Conservation (phyloP, 306 rosid genomes). For the Quercus agrifolia region DNA sequence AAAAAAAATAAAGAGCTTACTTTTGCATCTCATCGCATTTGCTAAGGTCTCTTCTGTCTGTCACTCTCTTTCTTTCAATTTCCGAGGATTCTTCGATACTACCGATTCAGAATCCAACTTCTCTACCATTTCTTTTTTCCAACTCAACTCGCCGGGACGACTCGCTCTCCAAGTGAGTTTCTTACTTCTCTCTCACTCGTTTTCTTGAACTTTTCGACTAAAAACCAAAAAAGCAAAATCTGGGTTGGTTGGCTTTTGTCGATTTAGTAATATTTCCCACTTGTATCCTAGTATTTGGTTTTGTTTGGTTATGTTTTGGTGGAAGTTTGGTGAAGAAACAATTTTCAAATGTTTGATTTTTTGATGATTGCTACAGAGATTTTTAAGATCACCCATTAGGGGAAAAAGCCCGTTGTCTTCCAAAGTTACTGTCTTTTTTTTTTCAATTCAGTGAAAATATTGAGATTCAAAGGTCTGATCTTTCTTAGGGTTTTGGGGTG, state of each 20-base stretch:
- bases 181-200: neutral
- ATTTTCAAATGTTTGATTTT: conserved; percentile 26
- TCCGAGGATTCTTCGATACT: conserved; percentile 16
- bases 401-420: conserved; percentile 13
- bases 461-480: conserved; percentile 18
- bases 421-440: neutral
- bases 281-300: conserved; percentile 4
- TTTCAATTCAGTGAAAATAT: conserved; percentile 1
- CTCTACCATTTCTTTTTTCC: neutral
- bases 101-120: conserved; percentile 56
- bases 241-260: conserved; percentile 7
- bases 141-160: conserved; percentile 28
- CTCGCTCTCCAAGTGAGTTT: conserved; percentile 40
- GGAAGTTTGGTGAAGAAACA: conserved; percentile 16
- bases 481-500: conserved; percentile 17
- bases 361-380: conserved; percentile 51
- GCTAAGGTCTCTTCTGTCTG: neutral
- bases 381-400: conserved; percentile 5
- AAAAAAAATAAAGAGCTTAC: neutral
- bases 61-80: neutral
- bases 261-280: neutral
- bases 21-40: neutral
- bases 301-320: conserved; percentile 13
- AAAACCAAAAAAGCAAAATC: neutral
- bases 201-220: neutral